These are phyloP conservation scores for Jimgerdemannia lactiflua DNA, from an alignment of 192 early-diverging fungal species.

Conservation along the genomic window DNA sequence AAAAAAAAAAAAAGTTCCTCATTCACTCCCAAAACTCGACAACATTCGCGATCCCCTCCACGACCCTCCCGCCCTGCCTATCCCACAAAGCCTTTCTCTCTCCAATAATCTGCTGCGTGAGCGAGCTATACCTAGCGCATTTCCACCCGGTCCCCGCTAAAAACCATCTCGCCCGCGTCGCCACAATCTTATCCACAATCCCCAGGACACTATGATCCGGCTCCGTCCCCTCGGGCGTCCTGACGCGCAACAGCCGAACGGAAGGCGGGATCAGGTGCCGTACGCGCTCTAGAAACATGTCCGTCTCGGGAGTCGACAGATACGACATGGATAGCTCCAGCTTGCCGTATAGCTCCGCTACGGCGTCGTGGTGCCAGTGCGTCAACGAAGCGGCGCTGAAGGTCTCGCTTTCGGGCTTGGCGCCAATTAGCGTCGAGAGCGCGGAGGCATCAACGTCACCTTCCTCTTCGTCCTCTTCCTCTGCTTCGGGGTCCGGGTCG, in stretches of 20 bases:
- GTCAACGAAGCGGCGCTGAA: not conserved
- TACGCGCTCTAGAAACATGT: not conserved
- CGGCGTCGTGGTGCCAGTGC: not conserved
- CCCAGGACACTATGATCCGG: conserved; percentile 7
- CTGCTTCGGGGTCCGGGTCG: too few relatives aligned
- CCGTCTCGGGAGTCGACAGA: not conserved
- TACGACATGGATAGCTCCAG: not conserved
- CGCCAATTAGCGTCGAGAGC: not conserved
- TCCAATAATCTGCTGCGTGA: conserved; percentile 21
- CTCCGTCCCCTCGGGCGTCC: not conserved
- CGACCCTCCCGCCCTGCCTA: not conserved
- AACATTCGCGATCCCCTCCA: not conserved
- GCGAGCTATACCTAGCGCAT: conserved; percentile 29
- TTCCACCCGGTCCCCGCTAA: conserved; percentile 20
- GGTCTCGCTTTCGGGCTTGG: not conserved
- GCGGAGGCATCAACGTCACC: not conserved
- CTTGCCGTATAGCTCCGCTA: not conserved
- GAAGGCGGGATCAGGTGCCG: not conserved
- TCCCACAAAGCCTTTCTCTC: conserved; percentile 14
- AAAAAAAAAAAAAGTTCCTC: too few relatives aligned
- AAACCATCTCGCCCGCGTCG: conserved; percentile 36
- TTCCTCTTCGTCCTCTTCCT: not conserved
- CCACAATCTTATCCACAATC: conserved; percentile 35
- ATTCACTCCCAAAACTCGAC: not conserved
- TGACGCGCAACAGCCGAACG: not conserved